Base-by-base conservation (phyloP, 1,284 basidiomycete species). In the Puccinia brachypodii region DNA sequence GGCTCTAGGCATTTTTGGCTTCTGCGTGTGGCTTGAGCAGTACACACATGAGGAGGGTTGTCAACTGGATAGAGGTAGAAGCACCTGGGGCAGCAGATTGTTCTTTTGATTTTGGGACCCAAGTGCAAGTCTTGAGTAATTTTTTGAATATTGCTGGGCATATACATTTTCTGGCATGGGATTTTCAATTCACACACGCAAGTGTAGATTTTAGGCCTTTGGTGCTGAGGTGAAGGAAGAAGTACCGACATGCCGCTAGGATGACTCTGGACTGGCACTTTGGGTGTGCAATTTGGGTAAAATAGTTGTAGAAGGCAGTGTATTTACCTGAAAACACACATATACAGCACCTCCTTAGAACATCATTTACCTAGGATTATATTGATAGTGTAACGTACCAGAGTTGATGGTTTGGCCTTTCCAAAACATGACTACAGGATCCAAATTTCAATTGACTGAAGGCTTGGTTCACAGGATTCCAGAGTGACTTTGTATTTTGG, bases 1-100 rank as follows among this genome's bases (percentile, higher is more conserved):
- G 69, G 69, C 33, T 50, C 69, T 3, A 50, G 44, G 47, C 69
- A 72, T 7, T 50, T 72, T 38, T n/a, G 44, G 33, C 69, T 72
- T 53, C 47, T 72, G 8, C 31, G 47, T 22, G 69, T 72, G 9
- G 31, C 25, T 50, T 44, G 47, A 19, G 31, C 25, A 22, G 47
- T 50, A 72, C 69, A 72, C 33, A 2, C 31, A 7, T 53, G 14
- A 14, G 33, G 69, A 33, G 44, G 28, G 31, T 3, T 13, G 13
- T 53, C 31, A 33, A 53, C n/a, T 36, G 47, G 44, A 36, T 72
- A 72, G 0, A 72, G 47, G 47, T 38, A 53, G 25, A 72, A 72
- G 47, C 44, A 53, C 19, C 47, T 38, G 8, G 47, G 44, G 31
- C 69, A 72, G 47, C 44, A 72, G 33, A 72, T 22, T 33, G 31